Conservation (phyloP, 768 basidiomycete genomes). For the Mycena kentingensis region DNA sequence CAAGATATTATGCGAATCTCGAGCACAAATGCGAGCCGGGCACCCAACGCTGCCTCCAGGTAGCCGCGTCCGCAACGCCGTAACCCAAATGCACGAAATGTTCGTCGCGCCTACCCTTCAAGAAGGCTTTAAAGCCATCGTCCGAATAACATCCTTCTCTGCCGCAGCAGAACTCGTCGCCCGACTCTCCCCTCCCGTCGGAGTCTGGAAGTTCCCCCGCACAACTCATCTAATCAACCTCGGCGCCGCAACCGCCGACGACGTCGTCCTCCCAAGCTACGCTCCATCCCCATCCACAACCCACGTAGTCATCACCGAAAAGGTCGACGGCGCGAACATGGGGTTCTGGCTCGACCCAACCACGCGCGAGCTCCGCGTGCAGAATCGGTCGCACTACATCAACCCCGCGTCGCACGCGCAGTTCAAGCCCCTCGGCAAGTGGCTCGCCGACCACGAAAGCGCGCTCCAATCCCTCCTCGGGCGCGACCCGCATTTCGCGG, state of each 20-base stretch:
- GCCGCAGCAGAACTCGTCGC: slow-evolving; percentile 51
- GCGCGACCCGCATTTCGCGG: slow-evolving; percentile 52
- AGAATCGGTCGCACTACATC: slow-evolving; percentile 66
- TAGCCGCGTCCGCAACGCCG: slow-evolving; percentile 52
- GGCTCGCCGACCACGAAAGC: slow-evolving; percentile 52
- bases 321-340: slow-evolving; percentile 70
- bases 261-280: slow-evolving; percentile 40
- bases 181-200: slow-evolving; percentile 43
- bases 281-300: slow-evolving; percentile 22
- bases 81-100: slow-evolving; percentile 52
- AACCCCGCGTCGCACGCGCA: slow-evolving; percentile 58
- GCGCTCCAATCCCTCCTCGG: slow-evolving; percentile 47
- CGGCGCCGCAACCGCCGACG: slow-evolving; percentile 58
- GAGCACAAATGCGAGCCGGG: slow-evolving; percentile 57
- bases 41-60: slow-evolving; percentile 64
- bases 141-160: slow-evolving; percentile 50
- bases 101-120: slow-evolving; percentile 46
- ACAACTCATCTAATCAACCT: slow-evolving; percentile 61
- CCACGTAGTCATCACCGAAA: slow-evolving; percentile 57
- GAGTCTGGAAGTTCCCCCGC: slow-evolving; percentile 59
- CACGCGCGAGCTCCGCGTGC: slow-evolving; percentile 49
- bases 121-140: slow-evolving; percentile 58
- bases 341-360: slow-evolving; percentile 56
- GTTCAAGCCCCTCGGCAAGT: slow-evolving; percentile 57
- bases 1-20: slow-evolving; percentile 47